Evolutionary conservation across 2,329 filamentous ascomycete genomes (phyloP), one percentile per base, ranked within the genome.

Genomic region (Parafenestella ontariensis): DNA sequence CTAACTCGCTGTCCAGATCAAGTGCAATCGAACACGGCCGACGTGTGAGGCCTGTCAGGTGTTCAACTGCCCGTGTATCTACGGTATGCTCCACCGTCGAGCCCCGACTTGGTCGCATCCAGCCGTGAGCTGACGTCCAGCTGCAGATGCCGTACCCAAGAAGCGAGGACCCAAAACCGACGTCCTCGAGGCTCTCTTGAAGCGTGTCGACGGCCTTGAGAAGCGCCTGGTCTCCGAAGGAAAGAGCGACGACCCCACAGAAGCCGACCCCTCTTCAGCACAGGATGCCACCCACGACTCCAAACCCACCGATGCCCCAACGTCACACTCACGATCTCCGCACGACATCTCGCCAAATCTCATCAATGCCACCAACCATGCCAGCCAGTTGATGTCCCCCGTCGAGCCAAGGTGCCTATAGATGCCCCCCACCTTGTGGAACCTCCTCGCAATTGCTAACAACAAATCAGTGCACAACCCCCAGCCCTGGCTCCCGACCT

Each of bases 161-260:
- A 96, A 96, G 75, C 84, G 92, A 72, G 92, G 92, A 0, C 92
- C 92, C 2, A 96, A 96, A 77, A 96, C 91, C 24, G 92, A 96
- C 72, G 90, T 96, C 4, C 80, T 96, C 28, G 92, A 96, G 73
- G 91, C 92, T 1, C 79, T 96, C 8, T 72, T 96, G 54, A 96
- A 94, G 75, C 85, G 92, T 48, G 91, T 96, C 2, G 92, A 96
- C 72, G 91, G 91, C 1, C 79, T 96, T 46, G 91, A 96, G 73
- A 91, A 90, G 69, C 87, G 88, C 58, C 80, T 96, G 34, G 90
- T 91, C 71, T 76, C 80, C 26, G 78, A 80, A 58, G 76, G 75
- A 53, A 78, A 80, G 70, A 81, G 81, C 20, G 77, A 81, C 26
- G 73, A 72, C 46, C 64, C 69, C 17, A 54, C 67, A 26, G 70